phyloP scores from a whole-genome alignment of 2,329 filamentous ascomycete species.

The Aureobasidium vineae region DNA sequence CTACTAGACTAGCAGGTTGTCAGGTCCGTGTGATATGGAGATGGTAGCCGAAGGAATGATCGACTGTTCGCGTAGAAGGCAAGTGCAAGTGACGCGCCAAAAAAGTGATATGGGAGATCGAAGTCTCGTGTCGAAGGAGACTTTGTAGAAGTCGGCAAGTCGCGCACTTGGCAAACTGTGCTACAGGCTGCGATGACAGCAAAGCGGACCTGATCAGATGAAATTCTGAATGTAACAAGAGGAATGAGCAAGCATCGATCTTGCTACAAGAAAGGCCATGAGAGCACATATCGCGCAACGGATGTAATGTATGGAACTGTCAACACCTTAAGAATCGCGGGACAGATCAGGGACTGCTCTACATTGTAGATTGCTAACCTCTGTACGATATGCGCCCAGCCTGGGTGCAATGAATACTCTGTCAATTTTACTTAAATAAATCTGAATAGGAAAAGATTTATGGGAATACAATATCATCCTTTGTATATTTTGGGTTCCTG shows the following conservation, averaged over 20 bases:
- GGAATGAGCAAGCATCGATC: slow-evolving; percentile 1
- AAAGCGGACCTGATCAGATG: not conserved
- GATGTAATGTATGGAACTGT: not conserved
- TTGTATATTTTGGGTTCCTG: too few relatives aligned
- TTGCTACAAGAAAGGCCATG: slow-evolving; percentile 22
- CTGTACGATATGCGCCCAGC: too few relatives aligned
- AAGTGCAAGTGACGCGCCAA: not conserved
- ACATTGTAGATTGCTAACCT: not conserved
- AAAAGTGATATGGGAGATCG: not conserved
- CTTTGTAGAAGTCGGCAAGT: not conserved
- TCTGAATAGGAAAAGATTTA: too few relatives aligned
- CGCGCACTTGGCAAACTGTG: not conserved
- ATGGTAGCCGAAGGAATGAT: too few relatives aligned
- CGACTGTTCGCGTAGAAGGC: not conserved
- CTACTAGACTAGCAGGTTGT: not conserved
- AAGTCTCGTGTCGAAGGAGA: not conserved
- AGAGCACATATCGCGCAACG: slow-evolving; percentile 1
- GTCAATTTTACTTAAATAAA: too few relatives aligned
- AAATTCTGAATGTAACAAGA: not conserved
- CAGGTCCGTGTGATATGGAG: too few relatives aligned
- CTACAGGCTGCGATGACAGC: too few relatives aligned
- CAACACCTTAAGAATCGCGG: not conserved
- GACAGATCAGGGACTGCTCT: not conserved
- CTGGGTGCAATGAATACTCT: too few relatives aligned
- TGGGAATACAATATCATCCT: too few relatives aligned